These are phyloP conservation scores for Emericellopsis atlantica DNA, from an alignment of 2,329 filamentous ascomycete species.

Conservation along the genomic window DNA sequence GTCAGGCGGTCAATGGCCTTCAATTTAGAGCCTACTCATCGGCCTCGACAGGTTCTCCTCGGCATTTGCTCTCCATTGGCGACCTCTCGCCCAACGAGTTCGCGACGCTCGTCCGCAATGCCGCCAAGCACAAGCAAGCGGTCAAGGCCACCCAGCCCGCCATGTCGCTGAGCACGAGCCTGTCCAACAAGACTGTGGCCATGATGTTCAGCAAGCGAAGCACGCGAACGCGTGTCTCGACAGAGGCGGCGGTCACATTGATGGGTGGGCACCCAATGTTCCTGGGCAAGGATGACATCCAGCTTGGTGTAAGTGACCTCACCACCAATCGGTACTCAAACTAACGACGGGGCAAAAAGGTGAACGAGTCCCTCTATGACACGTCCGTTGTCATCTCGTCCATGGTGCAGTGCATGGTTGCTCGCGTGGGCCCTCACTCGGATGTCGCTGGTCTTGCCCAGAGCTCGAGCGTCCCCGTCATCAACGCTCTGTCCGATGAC, in stretches of 20 bases:
- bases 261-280: slow-evolving; percentile 96
- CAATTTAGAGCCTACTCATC: slow-evolving; percentile 25
- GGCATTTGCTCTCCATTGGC: slow-evolving; percentile 84
- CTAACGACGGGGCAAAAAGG: slow-evolving; percentile 24
- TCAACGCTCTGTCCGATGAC: slow-evolving; percentile 78
- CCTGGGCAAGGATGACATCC: slow-evolving; percentile 87
- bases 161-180: slow-evolving; percentile 41
- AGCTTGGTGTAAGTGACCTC: slow-evolving; percentile 58
- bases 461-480: slow-evolving; percentile 66
- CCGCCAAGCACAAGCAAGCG: slow-evolving; percentile 58
- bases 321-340: neutral
- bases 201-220: slow-evolving; percentile 97
- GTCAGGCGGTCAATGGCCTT: no score
- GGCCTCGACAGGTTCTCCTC: slow-evolving; percentile 31
- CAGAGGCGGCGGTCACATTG: slow-evolving; percentile 77
- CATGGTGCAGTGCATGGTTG: slow-evolving; percentile 76
- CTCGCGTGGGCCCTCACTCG: slow-evolving; percentile 64
- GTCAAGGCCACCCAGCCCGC: slow-evolving; percentile 55
- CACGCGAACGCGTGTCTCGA: slow-evolving; percentile 86
- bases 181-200: slow-evolving; percentile 72
- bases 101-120: slow-evolving; percentile 71
- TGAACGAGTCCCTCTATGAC: slow-evolving; percentile 92
- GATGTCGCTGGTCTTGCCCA: slow-evolving; percentile 60
- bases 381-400: slow-evolving; percentile 89
- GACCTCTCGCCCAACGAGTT: slow-evolving; percentile 76